phyloP scores from a whole-genome alignment of 257 asterid genomes.

The Striga asiatica region DNA sequence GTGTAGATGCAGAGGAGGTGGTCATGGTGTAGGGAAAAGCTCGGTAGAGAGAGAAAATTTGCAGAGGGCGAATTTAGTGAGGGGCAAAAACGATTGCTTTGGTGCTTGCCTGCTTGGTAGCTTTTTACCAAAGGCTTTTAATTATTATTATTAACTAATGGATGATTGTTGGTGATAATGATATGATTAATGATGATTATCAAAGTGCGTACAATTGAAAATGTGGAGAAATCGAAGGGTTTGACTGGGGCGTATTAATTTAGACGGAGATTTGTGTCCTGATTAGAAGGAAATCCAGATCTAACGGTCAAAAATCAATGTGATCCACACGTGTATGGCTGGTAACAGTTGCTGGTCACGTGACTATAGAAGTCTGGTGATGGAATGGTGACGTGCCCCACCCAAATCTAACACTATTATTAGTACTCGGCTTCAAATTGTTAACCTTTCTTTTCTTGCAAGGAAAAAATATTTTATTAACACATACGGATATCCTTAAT shows the following conservation, averaged over 20 bases:
- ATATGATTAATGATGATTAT: no score
- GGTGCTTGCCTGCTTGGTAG: neutral
- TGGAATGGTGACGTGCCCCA: no score
- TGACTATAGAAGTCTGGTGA: no score
- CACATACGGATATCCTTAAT: no score
- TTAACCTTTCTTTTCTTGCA: no score
- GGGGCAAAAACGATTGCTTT: neutral
- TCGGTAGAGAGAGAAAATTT: neutral
- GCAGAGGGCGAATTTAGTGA: constrained; percentile 16
- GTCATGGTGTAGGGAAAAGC: constrained; percentile 31
- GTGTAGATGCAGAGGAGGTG: constrained; percentile 44
- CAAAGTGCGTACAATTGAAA: no score
- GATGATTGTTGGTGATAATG: no score
- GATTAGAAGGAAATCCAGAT: neutral
- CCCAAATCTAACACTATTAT: no score
- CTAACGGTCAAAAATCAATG: neutral
- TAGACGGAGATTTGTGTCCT: neutral
- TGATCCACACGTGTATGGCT: neutral
- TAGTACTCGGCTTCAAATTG: no score
- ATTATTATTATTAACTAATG: neutral
- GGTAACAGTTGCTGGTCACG: neutral
- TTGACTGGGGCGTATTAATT: no score
- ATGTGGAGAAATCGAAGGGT: no score
- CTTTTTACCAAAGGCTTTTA: neutral
- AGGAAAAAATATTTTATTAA: no score